Evolutionary conservation across 352 stramenopile species (phyloP).

Genomic region (Phytopythium mirpurense): DNA sequence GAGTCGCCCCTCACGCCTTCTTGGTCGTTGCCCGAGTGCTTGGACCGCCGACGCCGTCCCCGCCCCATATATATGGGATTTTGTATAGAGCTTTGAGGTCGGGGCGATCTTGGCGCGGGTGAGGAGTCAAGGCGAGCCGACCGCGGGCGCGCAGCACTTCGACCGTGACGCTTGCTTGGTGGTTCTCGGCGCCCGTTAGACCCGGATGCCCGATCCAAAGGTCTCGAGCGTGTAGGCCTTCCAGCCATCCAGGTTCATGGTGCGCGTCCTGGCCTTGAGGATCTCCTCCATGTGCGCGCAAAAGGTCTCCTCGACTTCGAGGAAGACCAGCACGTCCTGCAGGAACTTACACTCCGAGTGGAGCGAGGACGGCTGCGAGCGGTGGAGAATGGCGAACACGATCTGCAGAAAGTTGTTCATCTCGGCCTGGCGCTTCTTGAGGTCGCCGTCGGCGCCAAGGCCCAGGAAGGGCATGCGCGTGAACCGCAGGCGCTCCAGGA

Average conservation of each 20-base stretch:
- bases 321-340: constrained; percentile 72
- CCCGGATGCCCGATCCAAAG: constrained; percentile 70
- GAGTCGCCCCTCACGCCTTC: background rate
- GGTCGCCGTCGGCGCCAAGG: constrained; percentile 32
- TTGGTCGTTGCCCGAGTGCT: background rate
- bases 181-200: no score
- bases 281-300: constrained; percentile 65
- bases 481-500: constrained; percentile 72
- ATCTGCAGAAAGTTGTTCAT: constrained; percentile 84
- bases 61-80: background rate
- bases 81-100: background rate
- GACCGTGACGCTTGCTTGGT: constrained; percentile 22
- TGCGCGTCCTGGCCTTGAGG: constrained; percentile 52
- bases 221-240: constrained; percentile 67
- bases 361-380: constrained; percentile 62
- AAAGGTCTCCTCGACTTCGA: constrained; percentile 74
- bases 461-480: constrained; percentile 70
- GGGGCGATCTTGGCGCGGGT: background rate
- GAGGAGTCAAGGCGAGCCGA: constrained; percentile 6
- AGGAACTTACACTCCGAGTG: constrained; percentile 73
- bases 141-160: constrained; percentile 18
- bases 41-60: background rate
- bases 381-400: constrained; percentile 76
- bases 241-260: constrained; percentile 75
- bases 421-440: constrained; percentile 61